Conservation (phyloP, 345 rosid species). For the Litchi chinensis region DNA sequence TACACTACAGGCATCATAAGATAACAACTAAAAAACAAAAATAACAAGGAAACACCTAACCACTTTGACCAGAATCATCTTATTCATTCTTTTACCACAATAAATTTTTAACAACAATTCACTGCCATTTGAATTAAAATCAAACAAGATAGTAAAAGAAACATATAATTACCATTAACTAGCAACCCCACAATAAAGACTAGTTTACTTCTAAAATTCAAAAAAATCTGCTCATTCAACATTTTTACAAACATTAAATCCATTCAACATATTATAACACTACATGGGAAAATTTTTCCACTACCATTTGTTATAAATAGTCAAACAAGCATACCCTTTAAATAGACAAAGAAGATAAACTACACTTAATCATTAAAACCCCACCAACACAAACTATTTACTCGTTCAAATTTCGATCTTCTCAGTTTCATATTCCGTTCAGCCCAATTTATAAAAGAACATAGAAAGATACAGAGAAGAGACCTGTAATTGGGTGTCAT, state of each 20-base stretch:
- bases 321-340: background rate
- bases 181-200: too few relatives aligned
- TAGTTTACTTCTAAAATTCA: too few relatives aligned
- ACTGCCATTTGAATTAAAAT: background rate
- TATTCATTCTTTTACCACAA: background rate
- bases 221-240: too few relatives aligned
- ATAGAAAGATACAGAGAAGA: background rate
- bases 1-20: background rate
- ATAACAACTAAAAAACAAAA: background rate
- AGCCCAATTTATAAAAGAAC: background rate
- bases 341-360: background rate
- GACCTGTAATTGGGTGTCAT: slow-evolving; percentile 94
- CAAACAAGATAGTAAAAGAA: background rate
- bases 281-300: background rate
- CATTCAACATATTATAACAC: background rate
- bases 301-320: background rate
- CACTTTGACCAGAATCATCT: background rate
- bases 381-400: background rate
- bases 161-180: too few relatives aligned
- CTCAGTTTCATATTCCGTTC: background rate
- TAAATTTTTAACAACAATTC: background rate
- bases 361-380: background rate
- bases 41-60: too few relatives aligned
- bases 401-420: background rate
- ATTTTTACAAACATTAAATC: too few relatives aligned